Evolutionary conservation across 1,139 yeast genomes (phyloP), one percentile per base, ranked within the genome.

Genomic region (Yamadazyma conglobata): DNA sequence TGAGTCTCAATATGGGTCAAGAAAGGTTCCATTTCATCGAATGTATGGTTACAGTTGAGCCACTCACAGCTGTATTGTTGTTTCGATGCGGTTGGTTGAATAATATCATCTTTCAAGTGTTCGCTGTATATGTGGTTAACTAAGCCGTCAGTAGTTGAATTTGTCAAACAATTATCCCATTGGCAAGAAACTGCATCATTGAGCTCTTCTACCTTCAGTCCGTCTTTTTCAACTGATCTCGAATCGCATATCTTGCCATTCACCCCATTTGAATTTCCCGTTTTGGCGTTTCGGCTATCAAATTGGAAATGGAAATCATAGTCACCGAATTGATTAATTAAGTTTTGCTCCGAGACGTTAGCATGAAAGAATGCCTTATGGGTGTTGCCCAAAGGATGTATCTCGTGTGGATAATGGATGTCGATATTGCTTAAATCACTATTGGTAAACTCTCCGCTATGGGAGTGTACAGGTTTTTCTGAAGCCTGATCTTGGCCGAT

Each of bases 11-110:
- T n/a, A 55, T 86, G 95, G 29, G 67, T 60, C 12, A 83, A 56
- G 24, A 86, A 60, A 3, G 71, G 54, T 24, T 74, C 60, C 25
- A 79, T 50, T 43, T 77, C 77, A 13, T 58, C 48, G 24, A 82
- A 68, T 24, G 64, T 58, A 47, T 64, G 81, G 31, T 70, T 60
- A 64, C 95, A 86, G 33, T 77, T 68, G 38, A 64, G 60, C 95
- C 95, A 85, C 50, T 79, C 86, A 60, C 95, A 86, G 30, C 59
- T 74, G 45, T 45, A 64, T 8, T 24, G 33, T 14, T 31, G 26
- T 7, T 10, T 20, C n/a, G n/a, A n/a, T 15, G 25, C 12, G 14
- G 27, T 23, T 16, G 44, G 34, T 11, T 31, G 34, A 14, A 31
- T 31, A 9, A 50, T 44, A 15, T 62, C 63, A 15, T 50, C 52